Evolutionary conservation across 192 early-diverging fungal genomes (phyloP), one percentile per base, ranked within the genome.

Genomic region (Coemansia sp.): DNA sequence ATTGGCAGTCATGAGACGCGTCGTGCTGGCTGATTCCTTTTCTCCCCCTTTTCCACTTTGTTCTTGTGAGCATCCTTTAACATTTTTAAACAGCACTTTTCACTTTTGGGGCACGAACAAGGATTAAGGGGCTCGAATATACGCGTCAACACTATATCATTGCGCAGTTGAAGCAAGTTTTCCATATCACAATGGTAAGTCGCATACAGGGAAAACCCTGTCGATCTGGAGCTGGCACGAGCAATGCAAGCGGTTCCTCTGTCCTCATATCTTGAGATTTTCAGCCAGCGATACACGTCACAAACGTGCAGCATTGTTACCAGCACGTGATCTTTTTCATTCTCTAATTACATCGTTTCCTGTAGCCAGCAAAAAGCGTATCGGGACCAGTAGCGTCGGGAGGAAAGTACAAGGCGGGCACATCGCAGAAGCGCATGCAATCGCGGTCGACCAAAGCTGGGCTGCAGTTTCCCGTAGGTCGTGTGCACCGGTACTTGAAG

Each of bases 401-500:
- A 36, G 77, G 77, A 46, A 80, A 80, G 50, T 74, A 66, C 72
- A 74, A 74, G 59, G 59, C 61, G 2, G 72, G 68, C 14, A 56
- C 71, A 3, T 48, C 77, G 49, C 58, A 67, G 50, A 80, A 80
- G 59, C 77, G 77, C 56, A 58, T 74, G n/a, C 77, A 80, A 37
- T 80, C 77, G 51, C 71, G 77, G 67, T 75, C 64, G 53, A 71
- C 77, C 54, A 80, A 80, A 56, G 77, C 77, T 14, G 77, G 77
- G 49, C 60, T 80, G 11, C 84, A 96, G 85, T 96, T 96, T 67
- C 94, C 94, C 23, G 94, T 96, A 12, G 92, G 94, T 25, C 93
- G 94, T 81, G 91, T 96, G 67, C 94, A 96, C 74, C 85, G 94
- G 59, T 94, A 95, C 70, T 79, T 95, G 70, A 95, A 95, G 78